Evolutionary conservation across 2,329 filamentous ascomycete genomes (phyloP), one percentile per base, ranked within the genome.

Genomic region (Verticillium nubilum): DNA sequence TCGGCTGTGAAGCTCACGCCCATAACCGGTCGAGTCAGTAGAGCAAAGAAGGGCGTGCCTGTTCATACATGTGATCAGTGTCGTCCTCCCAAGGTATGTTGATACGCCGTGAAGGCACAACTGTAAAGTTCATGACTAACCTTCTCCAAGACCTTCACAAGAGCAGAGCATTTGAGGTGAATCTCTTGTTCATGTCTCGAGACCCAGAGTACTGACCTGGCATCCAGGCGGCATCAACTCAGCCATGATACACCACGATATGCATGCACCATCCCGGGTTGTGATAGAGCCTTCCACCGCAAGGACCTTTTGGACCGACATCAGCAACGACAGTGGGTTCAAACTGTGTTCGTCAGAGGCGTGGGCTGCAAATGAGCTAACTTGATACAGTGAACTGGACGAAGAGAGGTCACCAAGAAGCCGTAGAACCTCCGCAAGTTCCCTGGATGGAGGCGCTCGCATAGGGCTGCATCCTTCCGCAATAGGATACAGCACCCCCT

Each of bases 91-190:
- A 85, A 84, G 76, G 81, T 83, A 72, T 60, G 67, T 52, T 58
- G 37, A 10, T 42, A 10, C 5, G 26, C 23, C 25, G 12, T 57
- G 13, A 5, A 12, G 2, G 7, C 25, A 29, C 17, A 7, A 9
- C 10, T 4, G 17, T 25, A n/a, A 50, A 17, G 15, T 9, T 2
- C 52, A n/a, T 15, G 2, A 28, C 25, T 60, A 26, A 23, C 52
- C 37, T 52, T 62, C 52, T 13, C 27, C 37, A 60, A 86, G 84
- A 86, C 81, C 2, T 87, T 87, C 62, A 86, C 84, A 13, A 76
- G 85, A 67, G 85, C 84, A 29, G 84, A 87, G 67, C 85, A 87
- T 70, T 71, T 87, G 50, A 82, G 83, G 84, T 86, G 64, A 70
- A 69, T 23, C 13, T 47, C 42, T 47, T 7, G 12, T 23, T 25